These are phyloP conservation scores for Helicocarpus griseus DNA, from an alignment of 2,329 filamentous ascomycete genomes.

Conservation along the genomic window DNA sequence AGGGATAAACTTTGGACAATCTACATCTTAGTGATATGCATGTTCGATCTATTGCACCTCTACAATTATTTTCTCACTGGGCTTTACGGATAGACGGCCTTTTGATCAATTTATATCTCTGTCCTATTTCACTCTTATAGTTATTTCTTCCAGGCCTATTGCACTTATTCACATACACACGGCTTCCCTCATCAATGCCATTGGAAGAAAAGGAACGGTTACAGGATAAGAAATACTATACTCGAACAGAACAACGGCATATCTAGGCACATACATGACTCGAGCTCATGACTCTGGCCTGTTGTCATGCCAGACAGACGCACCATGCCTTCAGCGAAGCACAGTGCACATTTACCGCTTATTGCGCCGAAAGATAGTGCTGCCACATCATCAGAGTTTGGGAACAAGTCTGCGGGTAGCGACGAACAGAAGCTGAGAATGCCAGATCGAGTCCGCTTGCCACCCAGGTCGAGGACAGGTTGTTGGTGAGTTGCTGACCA, in stretches of 20 bases:
- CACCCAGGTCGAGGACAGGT: slow-evolving; percentile 44
- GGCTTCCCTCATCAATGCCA: no score
- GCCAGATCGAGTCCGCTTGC: slow-evolving; percentile 37
- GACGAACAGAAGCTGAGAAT: slow-evolving; percentile 22
- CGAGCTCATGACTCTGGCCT: neutral
- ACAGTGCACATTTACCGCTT: slow-evolving; percentile 29
- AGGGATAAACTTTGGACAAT: neutral
- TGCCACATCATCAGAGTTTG: slow-evolving; percentile 21
- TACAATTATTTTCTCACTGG: neutral
- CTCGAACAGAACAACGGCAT: neutral
- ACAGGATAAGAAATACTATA: neutral
- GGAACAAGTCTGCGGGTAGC: slow-evolving; percentile 18
- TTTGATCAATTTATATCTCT: neutral
- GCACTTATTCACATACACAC: no score
- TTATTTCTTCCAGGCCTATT: neutral
- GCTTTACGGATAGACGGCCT: neutral
- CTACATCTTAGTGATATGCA: neutral
- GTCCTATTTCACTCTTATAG: neutral
- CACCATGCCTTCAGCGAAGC: slow-evolving; percentile 28
- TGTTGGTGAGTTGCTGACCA: slow-evolving; percentile 36
- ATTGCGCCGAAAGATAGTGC: slow-evolving; percentile 38
- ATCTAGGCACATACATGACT: neutral
- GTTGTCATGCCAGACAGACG: slow-evolving; percentile 29
- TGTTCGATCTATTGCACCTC: neutral
- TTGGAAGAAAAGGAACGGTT: neutral